phyloP scores from a whole-genome alignment of 352 stramenopile genomes.

The Phytophthora pluvialis region DNA sequence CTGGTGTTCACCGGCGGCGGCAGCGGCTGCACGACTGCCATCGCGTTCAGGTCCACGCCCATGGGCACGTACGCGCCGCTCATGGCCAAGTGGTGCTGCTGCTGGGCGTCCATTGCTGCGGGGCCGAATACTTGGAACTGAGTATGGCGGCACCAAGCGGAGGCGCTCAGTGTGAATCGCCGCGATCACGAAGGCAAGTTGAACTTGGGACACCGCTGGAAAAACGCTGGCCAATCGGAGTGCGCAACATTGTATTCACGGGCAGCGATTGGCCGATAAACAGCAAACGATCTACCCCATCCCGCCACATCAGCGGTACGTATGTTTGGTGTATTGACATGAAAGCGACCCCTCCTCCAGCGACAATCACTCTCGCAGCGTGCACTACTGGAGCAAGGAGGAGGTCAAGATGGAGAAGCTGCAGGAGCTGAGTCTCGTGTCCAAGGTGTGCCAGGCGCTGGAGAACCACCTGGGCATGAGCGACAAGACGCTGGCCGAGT shows the following conservation, averaged over 20 bases:
- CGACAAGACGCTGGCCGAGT: constrained; percentile 97
- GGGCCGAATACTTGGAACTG: constrained; percentile 23
- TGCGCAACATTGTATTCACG: background rate
- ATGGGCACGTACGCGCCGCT: constrained; percentile 16
- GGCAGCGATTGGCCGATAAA: constrained; percentile 12
- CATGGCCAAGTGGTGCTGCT: constrained; percentile 26
- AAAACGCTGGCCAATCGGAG: constrained; percentile 11
- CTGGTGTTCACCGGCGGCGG: constrained; percentile 20
- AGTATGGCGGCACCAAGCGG: constrained; percentile 7
- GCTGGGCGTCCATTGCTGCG: constrained; percentile 29
- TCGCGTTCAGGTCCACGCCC: constrained; percentile 26
- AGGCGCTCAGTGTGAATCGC: constrained; percentile 31
- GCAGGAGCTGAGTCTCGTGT: constrained; percentile 88
- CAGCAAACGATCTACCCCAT: constrained; percentile 18
- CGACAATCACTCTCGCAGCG: constrained; percentile 19
- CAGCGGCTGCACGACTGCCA: constrained; percentile 26
- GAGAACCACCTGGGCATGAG: constrained; percentile 95
- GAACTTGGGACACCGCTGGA: constrained; percentile 25
- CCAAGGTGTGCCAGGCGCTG: constrained; percentile 89
- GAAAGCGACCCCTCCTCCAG: constrained; percentile 2
- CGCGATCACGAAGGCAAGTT: constrained; percentile 43
- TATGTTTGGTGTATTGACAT: constrained; percentile 8
- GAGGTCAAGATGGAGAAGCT: constrained; percentile 81
- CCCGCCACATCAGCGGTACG: constrained; percentile 8
- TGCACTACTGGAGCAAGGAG: constrained; percentile 12